phyloP scores from a whole-genome alignment of 2,329 filamentous ascomycete genomes.

The Curvularia spicifera region DNA sequence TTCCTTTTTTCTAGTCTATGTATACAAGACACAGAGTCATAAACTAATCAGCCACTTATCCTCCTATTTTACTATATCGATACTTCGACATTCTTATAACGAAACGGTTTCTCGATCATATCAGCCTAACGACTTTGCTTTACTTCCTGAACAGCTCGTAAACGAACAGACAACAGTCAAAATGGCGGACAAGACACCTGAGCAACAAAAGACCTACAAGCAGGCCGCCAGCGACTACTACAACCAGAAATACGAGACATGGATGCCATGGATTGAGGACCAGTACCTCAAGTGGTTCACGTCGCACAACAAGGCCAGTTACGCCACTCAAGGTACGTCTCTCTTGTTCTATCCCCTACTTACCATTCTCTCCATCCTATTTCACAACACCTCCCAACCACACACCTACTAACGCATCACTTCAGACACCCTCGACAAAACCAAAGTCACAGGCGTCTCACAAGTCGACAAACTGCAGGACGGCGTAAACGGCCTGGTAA shows the following conservation, averaged over 20 bases:
- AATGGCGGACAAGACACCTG: conserved; percentile 6
- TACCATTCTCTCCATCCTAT: too few relatives aligned
- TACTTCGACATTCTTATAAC: not conserved
- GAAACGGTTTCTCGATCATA: not conserved
- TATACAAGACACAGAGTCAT: not conserved
- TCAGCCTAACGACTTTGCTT: not conserved
- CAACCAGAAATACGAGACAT: conserved; percentile 74
- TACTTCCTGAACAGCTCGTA: not conserved
- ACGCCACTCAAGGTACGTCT: conserved; percentile 69
- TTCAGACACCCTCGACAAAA: conserved; percentile 69
- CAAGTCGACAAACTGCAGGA: conserved; percentile 74
- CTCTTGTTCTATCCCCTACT: not conserved
- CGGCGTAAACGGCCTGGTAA: conserved; percentile 67
- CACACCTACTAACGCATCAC: not conserved
- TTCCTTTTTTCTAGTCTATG: not conserved
- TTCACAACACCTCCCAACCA: not conserved
- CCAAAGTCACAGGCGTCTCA: conserved; percentile 71
- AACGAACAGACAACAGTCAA: not conserved
- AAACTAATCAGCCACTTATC: not conserved
- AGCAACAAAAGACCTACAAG: conserved; percentile 38
- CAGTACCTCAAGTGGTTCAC: conserved; percentile 74
- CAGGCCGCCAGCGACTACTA: conserved; percentile 59
- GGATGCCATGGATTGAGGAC: conserved; percentile 80
- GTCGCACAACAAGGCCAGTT: conserved; percentile 77
- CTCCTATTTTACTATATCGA: not conserved